These are phyloP conservation scores for Plasmodium vivax DNA, from an alignment of 169 alveolate genomes.

Conservation along the genomic window DNA sequence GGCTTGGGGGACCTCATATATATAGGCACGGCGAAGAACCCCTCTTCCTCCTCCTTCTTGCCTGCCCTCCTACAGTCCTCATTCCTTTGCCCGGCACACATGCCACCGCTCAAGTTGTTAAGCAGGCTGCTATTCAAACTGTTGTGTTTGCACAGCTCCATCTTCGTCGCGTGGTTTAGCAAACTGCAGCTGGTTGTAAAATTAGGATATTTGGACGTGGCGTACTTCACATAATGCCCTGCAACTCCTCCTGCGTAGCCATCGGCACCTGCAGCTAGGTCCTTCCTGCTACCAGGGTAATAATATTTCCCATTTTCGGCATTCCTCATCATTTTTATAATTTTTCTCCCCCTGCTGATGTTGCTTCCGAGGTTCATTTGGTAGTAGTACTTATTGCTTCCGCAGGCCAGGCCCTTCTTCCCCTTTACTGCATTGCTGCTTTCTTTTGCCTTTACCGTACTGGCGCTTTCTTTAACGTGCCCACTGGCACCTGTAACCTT, in stretches of 20 bases:
- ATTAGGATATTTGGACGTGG: not conserved
- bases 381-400: not conserved
- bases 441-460: no score
- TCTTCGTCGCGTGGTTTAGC: not conserved
- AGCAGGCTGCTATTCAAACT: not conserved
- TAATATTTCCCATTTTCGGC: not conserved
- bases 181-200: not conserved
- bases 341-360: not conserved
- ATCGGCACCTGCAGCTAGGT: not conserved
- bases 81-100: not conserved
- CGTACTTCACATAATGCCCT: not conserved
- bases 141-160: not conserved
- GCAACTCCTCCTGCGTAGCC: not conserved
- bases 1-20: constrained; percentile 71
- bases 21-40: constrained; percentile 35
- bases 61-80: not conserved
- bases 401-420: not conserved
- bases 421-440: not conserved
- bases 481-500: not conserved
- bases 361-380: not conserved
- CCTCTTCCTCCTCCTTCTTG: constrained; percentile 47
- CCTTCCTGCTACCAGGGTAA: not conserved
- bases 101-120: not conserved
- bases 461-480: not conserved
- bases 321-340: not conserved